phyloP scores from a whole-genome alignment of 2,329 filamentous ascomycete genomes.

The Xylaria multiplex region DNA sequence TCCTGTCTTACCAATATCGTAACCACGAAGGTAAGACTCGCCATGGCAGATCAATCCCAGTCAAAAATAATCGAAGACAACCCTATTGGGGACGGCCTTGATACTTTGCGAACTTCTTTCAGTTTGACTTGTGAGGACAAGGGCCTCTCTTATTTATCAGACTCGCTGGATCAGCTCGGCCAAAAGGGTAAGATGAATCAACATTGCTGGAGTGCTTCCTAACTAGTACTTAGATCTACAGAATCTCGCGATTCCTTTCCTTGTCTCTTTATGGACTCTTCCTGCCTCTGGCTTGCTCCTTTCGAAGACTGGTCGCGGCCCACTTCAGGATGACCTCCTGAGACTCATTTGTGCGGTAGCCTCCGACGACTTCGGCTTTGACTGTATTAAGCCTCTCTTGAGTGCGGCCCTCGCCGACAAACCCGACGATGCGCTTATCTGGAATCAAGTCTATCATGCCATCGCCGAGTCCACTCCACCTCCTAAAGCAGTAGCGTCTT shows the following conservation, averaged over 20 bases:
- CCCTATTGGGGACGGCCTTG: too few relatives aligned
- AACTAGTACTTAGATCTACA: slow-evolving; percentile 1
- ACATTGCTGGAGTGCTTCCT: too few relatives aligned
- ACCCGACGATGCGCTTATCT: slow-evolving; percentile 47
- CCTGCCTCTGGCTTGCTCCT: neutral
- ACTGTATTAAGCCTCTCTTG: slow-evolving; percentile 50
- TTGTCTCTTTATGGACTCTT: neutral
- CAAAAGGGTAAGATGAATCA: too few relatives aligned
- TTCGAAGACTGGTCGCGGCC: neutral
- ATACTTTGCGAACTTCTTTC: too few relatives aligned
- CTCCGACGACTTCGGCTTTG: slow-evolving; percentile 36
- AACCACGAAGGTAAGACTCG: too few relatives aligned
- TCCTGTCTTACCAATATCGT: too few relatives aligned
- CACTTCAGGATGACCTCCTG: slow-evolving; percentile 35
- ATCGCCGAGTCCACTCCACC: slow-evolving; percentile 49
- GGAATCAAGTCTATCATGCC: slow-evolving; percentile 49
- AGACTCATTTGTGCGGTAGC: slow-evolving; percentile 38
- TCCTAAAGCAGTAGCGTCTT: slow-evolving; percentile 40
- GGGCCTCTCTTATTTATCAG: too few relatives aligned
- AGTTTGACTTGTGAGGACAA: too few relatives aligned
- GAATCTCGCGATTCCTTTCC: neutral
- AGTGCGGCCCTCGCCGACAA: slow-evolving; percentile 40
- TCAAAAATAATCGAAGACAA: too few relatives aligned
- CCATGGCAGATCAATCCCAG: too few relatives aligned
- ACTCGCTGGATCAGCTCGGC: too few relatives aligned